A percentile compares a stretch with the other conserved stretches of the same genome.
phyloP scores from a whole-genome alignment of 164 flowering plant genomes.

The Houttuynia cordata region DNA sequence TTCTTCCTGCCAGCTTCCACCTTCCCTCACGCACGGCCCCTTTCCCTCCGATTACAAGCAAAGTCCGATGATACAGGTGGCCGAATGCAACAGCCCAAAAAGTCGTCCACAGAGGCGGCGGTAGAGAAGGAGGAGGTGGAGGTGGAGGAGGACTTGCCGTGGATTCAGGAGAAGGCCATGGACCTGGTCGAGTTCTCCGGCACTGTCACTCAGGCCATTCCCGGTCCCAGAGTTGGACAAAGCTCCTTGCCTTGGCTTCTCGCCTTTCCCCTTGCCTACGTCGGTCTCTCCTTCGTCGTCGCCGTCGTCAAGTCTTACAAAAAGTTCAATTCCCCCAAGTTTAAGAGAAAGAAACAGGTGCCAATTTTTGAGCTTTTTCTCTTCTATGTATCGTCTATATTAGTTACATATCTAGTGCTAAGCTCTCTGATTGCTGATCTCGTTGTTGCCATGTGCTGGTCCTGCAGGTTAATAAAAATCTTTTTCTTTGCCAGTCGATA shows the following conservation, averaged over 20 bases:
- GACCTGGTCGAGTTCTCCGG: slow-evolving; percentile 92
- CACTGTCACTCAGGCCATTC: slow-evolving; percentile 75
- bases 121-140: slow-evolving; percentile 38
- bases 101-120: not conserved
- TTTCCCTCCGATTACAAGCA: not conserved
- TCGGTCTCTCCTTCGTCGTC: slow-evolving; percentile 56
- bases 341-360: slow-evolving; percentile 57
- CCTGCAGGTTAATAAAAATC: slow-evolving; percentile 76
- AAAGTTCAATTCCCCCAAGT: slow-evolving; percentile 62
- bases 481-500: slow-evolving; percentile 52
- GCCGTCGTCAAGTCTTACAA: slow-evolving; percentile 64
- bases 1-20: not conserved
- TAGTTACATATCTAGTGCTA: no score
- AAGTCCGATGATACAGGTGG: not conserved
- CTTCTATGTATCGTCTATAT: no score
- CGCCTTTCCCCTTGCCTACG: slow-evolving; percentile 66
- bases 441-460: not conserved
- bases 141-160: slow-evolving; percentile 75
- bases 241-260: slow-evolving; percentile 83
- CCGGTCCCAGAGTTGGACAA: slow-evolving; percentile 81
- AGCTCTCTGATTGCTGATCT: no score
- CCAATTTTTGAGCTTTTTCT: not conserved
- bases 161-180: slow-evolving; percentile 93
- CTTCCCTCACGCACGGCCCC: not conserved
- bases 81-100: not conserved